Percentiles rank a stretch among this genome's conserved stretches.
phyloP scores from a whole-genome alignment of 805 yeast genomes.

The Candida railenensis region DNA sequence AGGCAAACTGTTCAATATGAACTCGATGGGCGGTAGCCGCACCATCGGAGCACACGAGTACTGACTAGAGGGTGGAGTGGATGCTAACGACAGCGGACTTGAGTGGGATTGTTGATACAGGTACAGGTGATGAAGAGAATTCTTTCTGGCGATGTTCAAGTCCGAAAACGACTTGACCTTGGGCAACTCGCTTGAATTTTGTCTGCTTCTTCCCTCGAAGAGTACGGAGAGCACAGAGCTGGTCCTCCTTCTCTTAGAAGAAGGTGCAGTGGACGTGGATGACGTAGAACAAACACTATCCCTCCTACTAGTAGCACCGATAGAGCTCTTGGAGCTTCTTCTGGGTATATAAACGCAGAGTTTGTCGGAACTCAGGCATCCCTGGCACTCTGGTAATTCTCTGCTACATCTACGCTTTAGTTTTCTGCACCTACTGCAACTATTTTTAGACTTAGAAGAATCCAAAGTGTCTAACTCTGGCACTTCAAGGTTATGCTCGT shows the following conservation, averaged over 20 bases:
- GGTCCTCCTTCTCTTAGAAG: conserved; percentile 3
- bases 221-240: no score
- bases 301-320: neutral
- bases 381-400: conserved; percentile 28
- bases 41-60: neutral
- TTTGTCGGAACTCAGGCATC: conserved; percentile 29
- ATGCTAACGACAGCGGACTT: neutral
- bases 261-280: neutral
- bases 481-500: conserved; percentile 16
- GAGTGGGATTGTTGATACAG: neutral
- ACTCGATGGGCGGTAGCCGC: neutral
- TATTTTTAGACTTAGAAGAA: conserved; percentile 20
- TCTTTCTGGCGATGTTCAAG: neutral
- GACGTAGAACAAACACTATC: neutral
- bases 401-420: conserved; percentile 31
- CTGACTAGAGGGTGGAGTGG: neutral
- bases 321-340: conserved; percentile 9
- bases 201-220: neutral
- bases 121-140: neutral
- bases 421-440: conserved; percentile 32
- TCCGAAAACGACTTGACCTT: neutral
- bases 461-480: conserved; percentile 20
- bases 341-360: conserved; percentile 25
- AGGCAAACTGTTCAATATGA: neutral
- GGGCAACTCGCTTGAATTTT: conserved; percentile 1